phyloP scores from a whole-genome alignment of 306 rosid genomes.

The Casuarina equisetifolia region DNA sequence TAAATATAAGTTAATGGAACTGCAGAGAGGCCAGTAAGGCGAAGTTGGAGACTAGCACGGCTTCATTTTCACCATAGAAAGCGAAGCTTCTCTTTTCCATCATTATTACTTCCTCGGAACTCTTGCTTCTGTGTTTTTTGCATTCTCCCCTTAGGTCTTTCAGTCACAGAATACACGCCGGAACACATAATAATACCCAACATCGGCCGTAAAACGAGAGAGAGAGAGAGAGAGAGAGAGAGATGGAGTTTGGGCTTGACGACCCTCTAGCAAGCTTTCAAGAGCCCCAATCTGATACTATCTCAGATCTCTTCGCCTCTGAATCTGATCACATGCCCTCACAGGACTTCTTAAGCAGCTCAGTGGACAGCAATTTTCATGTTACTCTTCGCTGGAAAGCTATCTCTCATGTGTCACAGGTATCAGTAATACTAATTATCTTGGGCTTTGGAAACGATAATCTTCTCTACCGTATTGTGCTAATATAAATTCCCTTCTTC shows the following conservation, averaged over 20 bases:
- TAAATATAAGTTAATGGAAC: conserved; percentile 29
- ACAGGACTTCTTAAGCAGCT: conserved; percentile 27
- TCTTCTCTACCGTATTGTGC: conserved; percentile 3
- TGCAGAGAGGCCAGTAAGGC: conserved; percentile 23
- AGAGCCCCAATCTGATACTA: conserved; percentile 34
- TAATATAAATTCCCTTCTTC: neutral
- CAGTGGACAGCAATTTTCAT: conserved; percentile 26
- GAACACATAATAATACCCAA: neutral
- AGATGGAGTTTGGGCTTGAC: conserved; percentile 67
- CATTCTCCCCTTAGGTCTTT: conserved; percentile 32
- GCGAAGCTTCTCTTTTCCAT: conserved; percentile 64
- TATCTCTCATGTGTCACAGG: conserved; percentile 62
- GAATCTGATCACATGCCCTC: conserved; percentile 63
- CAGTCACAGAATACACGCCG: conserved; percentile 18
- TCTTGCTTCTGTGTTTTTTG: conserved; percentile 31
- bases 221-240: neutral
- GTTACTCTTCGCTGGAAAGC: conserved; percentile 43
- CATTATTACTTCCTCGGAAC: conserved; percentile 42
- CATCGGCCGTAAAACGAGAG: neutral
- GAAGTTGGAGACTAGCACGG: conserved; percentile 32
- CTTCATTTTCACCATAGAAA: conserved; percentile 51
- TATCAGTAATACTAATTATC: conserved; percentile 10
- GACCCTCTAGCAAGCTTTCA: conserved; percentile 48
- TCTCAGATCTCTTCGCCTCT: conserved; percentile 55
- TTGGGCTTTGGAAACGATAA: neutral